These are phyloP conservation scores for Elsinoe perseae DNA, from an alignment of 2,329 filamentous ascomycete genomes.

Conservation along the genomic window DNA sequence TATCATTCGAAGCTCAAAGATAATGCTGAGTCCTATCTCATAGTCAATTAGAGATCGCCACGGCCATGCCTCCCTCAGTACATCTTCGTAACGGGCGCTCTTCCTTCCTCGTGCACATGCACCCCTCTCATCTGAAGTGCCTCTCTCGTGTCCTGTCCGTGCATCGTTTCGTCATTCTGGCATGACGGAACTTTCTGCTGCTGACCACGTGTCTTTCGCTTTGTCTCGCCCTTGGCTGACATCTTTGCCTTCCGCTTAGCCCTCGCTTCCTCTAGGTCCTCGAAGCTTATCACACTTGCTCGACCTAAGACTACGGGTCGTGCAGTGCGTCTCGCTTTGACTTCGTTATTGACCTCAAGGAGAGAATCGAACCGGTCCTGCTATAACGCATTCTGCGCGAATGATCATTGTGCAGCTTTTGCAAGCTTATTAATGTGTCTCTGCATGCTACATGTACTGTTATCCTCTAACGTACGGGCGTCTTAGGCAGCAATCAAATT, in stretches of 20 bases:
- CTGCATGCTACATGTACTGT: conserved; percentile 22
- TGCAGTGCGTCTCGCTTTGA: conserved; percentile 23
- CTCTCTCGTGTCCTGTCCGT: not conserved
- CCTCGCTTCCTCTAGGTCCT: conserved; percentile 22
- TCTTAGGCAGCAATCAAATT: conserved; percentile 23
- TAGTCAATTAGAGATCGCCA: no score
- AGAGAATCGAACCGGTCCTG: conserved; percentile 27
- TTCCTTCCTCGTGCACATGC: not conserved
- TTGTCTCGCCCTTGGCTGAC: conserved; percentile 16
- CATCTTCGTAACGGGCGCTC: not conserved
- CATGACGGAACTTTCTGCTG: not conserved
- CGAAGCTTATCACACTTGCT: conserved; percentile 25
- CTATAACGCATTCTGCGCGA: conserved; percentile 24
- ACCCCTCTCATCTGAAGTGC: not conserved
- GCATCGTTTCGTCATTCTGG: not conserved
- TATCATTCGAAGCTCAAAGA: not conserved
- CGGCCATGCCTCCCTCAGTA: not conserved
- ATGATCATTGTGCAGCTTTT: conserved; percentile 25
- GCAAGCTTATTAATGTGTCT: conserved; percentile 24
- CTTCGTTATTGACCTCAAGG: conserved; percentile 26
- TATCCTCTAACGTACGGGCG: conserved; percentile 22
- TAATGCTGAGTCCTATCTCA: no score
- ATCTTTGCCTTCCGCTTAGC: conserved; percentile 22
- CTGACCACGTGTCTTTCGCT: not conserved
- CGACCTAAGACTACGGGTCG: conserved; percentile 23